Conservation (phyloP, 352 stramenopile genomes). For the Pythium rishiriense region DNA sequence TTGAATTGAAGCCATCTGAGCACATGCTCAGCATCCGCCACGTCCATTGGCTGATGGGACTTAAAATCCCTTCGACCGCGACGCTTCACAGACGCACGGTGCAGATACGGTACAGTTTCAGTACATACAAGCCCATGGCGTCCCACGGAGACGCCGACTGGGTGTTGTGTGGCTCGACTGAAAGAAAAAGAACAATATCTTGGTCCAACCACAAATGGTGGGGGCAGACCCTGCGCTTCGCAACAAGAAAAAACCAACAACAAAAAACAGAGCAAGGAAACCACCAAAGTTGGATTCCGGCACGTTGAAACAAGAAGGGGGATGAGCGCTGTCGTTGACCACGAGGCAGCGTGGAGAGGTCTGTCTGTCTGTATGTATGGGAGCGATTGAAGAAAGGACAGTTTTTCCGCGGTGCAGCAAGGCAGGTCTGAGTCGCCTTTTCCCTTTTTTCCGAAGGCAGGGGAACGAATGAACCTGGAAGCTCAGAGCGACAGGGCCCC, state of each 20-base stretch:
- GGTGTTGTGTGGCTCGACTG: slow-evolving; percentile 1
- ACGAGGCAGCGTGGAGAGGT: too few species aligned
- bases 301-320: neutral
- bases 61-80: slow-evolving; percentile 23
- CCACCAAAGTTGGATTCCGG: neutral
- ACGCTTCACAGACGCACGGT: slow-evolving; percentile 11
- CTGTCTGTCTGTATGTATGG: neutral
- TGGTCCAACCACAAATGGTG: neutral
- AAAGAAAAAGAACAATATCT: slow-evolving; percentile 4
- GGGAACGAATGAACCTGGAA: neutral
- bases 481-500: slow-evolving; percentile 13
- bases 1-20: slow-evolving; percentile 23
- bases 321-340: neutral
- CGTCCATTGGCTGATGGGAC: slow-evolving; percentile 20
- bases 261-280: neutral
- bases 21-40: slow-evolving; percentile 4
- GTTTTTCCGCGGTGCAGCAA: neutral
- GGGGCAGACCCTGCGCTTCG: neutral
- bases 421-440: slow-evolving; percentile 16
- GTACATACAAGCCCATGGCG: slow-evolving; percentile 5
- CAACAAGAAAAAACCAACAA: neutral
- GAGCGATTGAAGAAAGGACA: slow-evolving; percentile 3
- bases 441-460: slow-evolving; percentile 1
- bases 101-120: slow-evolving; percentile 1
- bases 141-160: neutral